Evolutionary conservation across 2,329 filamentous ascomycete genomes (phyloP), one percentile per base, ranked within the genome.

Genomic region (Botrytis paeoniae): DNA sequence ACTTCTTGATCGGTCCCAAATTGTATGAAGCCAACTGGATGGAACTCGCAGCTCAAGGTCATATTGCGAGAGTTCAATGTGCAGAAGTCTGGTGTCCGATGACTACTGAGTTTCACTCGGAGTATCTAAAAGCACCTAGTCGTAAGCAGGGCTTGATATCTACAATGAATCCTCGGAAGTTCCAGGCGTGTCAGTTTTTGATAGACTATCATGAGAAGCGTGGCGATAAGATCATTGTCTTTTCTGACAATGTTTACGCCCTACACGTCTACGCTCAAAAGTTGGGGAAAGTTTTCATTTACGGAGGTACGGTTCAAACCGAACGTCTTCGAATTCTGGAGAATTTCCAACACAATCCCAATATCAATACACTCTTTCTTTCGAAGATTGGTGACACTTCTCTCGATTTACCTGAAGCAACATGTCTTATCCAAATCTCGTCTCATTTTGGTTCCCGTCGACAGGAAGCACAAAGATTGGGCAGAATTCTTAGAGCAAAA

Each of bases 21-120:
- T 86, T 99, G 0, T 99, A 97, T 81, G 96, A 99, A 83, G 96
- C 96, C 41, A 99, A 99, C 82, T 99, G 96, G 96, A 97, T 98
- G 91, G 96, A 99, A 82, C 88, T 99, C 59, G 96, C 95, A 1
- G 93, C 98, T 79, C 94, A 98, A 83, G 96, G 96, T 0, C 95
- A 98, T 80, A 99, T 99, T 81, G 96, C 96, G 51, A 92, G 94
- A 77, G 96, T 99, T 2, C 96, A 99, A 82, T 99, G 96, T 82
- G 96, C 96, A 22, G 96, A 99, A 82, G 96, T 99, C 10, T 99
- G 96, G 96, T 99, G 96, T 80, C 94, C 95, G 3, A 99, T 99
- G 96, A 97, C 96, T 0, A 96, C 95, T 0, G 96, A 99, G 78
- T 99, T 99, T 81, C 98, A 98, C 82, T 92, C 94, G 29, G 94